These are phyloP conservation scores for Coleophoma crateriformis DNA, from an alignment of 2,329 filamentous ascomycete genomes.

Conservation along the genomic window DNA sequence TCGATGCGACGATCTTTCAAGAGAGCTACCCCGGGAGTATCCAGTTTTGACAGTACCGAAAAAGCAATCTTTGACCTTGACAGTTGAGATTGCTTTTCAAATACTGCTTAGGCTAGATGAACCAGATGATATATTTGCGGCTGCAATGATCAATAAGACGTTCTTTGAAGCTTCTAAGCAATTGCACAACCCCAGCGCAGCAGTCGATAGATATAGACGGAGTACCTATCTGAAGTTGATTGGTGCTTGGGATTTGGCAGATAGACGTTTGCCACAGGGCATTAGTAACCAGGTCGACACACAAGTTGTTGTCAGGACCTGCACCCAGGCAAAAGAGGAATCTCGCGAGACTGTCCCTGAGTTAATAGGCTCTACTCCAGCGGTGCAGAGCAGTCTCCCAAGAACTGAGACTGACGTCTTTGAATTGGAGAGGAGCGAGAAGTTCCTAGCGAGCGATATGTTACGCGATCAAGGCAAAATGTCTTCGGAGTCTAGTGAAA, in stretches of 20 bases:
- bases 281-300: background rate
- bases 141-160: conserved; percentile 34
- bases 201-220: conserved; percentile 10
- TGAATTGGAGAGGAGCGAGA: conserved; percentile 28
- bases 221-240: background rate
- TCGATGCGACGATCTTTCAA: conserved; percentile 4
- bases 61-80: conserved; percentile 5
- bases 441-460: conserved; percentile 32
- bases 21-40: conserved; percentile 1
- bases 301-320: too few relatives aligned
- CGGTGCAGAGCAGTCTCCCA: too few relatives aligned
- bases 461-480: conserved; percentile 35
- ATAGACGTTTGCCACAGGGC: background rate
- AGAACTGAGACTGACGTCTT: too few relatives aligned
- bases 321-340: too few relatives aligned
- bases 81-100: conserved; percentile 28
- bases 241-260: background rate
- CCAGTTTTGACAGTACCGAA: background rate
- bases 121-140: conserved; percentile 35
- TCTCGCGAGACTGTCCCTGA: too few relatives aligned
- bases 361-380: too few relatives aligned
- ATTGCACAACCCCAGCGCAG: conserved; percentile 26
- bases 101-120: conserved; percentile 35
- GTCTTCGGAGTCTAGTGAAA: conserved; percentile 30
- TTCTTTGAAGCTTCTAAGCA: conserved; percentile 41